Base-by-base conservation (phyloP, 176 grass and related monocot species). In the Zizania latifolia region DNA sequence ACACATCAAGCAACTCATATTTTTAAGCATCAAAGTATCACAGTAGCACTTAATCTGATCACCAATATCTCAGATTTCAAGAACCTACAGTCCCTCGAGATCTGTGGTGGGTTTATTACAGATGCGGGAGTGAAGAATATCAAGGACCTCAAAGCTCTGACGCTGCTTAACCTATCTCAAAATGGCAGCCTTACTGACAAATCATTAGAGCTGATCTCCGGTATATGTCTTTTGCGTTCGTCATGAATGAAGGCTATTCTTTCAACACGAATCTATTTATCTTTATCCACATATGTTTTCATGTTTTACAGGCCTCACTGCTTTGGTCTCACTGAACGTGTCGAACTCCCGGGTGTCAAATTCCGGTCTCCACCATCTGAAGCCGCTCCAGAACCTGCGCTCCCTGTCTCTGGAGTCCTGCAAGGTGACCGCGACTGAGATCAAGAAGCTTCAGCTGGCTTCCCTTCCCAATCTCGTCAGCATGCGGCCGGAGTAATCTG, bases 51-150 rank as follows among this genome's bases (percentile, higher is more conserved):
- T 79, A 40, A 78, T 71, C 17, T 72, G 57, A 2, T 53, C 48
- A 15, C 23, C 31, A 44, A 15, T 16, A 1, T 75, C 59, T 85
- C 82, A 99, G 96, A 63, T 82, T 99, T 99, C 75, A 99, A 99
- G 80, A 92, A 94, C 24, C 76, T 99, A 6, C 82, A 82, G 59
- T 99, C 89, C 1, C 89, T 99, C 5, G 96, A 99, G 89, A 2
- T 95, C 48, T 99, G 95, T 15, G 87, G 95, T 17, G 95, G 95
- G n/a, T 71, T 68, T 2, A 78, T 99, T 50, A 94, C 89, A 0
- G 95, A 99, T 46, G 87, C 82, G 1, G 95, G 95, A 33, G 95
- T 99, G 68, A 99, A 92, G 72, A 99, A 99, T 48, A 92, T 99
- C 75, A 99, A 99, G 74, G 95, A 99, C 81, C 86, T 94, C 46